Percentiles rank a stretch among this genome's conserved stretches.
Evolutionary conservation across 2,329 filamentous ascomycete genomes (phyloP).

Genomic region (Xylaria digitata): DNA sequence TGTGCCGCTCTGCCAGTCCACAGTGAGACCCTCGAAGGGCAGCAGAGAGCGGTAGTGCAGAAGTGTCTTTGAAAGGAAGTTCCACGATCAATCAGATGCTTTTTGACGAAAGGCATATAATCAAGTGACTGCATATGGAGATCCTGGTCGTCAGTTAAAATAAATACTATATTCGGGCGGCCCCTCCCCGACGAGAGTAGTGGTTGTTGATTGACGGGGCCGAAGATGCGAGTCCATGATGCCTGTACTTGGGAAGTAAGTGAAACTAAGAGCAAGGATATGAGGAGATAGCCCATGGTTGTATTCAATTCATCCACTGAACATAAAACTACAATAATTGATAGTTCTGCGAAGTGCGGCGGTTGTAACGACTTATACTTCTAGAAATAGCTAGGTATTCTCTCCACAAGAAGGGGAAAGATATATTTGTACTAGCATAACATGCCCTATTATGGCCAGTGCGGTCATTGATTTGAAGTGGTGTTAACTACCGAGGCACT

Average conservation of each 20-base stretch:
- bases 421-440: neutral
- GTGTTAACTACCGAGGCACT: neutral
- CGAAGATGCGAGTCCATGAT: constrained; percentile 32
- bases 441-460: neutral
- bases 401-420: too few species aligned
- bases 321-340: neutral
- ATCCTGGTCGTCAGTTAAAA: constrained; percentile 77
- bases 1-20: constrained; percentile 75
- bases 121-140: constrained; percentile 68
- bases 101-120: constrained; percentile 68
- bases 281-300: constrained; percentile 10
- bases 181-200: constrained; percentile 19
- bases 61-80: constrained; percentile 72
- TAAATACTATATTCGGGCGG: constrained; percentile 71
- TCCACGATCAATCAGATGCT: constrained; percentile 68
- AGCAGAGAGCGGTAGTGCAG: constrained; percentile 74
- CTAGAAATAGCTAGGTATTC: neutral
- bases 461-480: neutral
- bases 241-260: constrained; percentile 8
- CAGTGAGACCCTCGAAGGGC: constrained; percentile 72
- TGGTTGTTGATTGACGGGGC: constrained; percentile 40
- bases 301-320: neutral
- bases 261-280: constrained; percentile 12
- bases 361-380: neutral
- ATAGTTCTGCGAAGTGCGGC: too few species aligned